Conservation (phyloP, 1,284 basidiomycete species). For the Paramarasmius palmivorus region DNA sequence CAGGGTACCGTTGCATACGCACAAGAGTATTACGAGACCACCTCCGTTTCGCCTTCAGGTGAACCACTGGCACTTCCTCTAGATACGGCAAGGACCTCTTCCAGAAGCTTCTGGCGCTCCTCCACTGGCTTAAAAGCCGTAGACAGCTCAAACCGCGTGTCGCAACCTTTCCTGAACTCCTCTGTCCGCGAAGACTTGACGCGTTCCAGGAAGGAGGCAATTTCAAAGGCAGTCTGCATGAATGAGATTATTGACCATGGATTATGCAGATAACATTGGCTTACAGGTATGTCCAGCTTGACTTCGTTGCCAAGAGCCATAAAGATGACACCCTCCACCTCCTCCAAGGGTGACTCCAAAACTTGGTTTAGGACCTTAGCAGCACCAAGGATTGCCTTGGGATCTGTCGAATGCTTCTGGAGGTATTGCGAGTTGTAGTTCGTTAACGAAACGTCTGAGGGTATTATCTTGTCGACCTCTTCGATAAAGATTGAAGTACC, state of each 20-base stretch:
- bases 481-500: slow-evolving; percentile 46
- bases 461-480: slow-evolving; percentile 52
- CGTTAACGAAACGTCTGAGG: slow-evolving; percentile 58
- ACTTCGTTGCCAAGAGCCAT: slow-evolving; percentile 46
- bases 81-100: background rate
- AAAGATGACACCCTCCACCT: slow-evolving; percentile 64
- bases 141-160: slow-evolving; percentile 56
- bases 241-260: slow-evolving; percentile 7
- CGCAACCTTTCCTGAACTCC: slow-evolving; percentile 51
- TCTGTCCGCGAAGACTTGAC: slow-evolving; percentile 43
- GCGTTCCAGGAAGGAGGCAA: slow-evolving; percentile 45
- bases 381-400: slow-evolving; percentile 57
- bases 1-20: no score
- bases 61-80: background rate
- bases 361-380: slow-evolving; percentile 49
- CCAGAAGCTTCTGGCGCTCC: slow-evolving; percentile 36
- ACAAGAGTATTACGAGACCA: background rate
- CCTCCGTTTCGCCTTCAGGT: background rate
- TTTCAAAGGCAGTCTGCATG: slow-evolving; percentile 48
- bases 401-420: slow-evolving; percentile 56
- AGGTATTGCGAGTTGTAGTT: slow-evolving; percentile 76
- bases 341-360: slow-evolving; percentile 49
- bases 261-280: slow-evolving; percentile 20
- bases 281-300: slow-evolving; percentile 51
- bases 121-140: slow-evolving; percentile 60